Evolutionary conservation across 164 flowering plant genomes (phyloP), one percentile per base, ranked within the genome.

Genomic region (Santalum album): DNA sequence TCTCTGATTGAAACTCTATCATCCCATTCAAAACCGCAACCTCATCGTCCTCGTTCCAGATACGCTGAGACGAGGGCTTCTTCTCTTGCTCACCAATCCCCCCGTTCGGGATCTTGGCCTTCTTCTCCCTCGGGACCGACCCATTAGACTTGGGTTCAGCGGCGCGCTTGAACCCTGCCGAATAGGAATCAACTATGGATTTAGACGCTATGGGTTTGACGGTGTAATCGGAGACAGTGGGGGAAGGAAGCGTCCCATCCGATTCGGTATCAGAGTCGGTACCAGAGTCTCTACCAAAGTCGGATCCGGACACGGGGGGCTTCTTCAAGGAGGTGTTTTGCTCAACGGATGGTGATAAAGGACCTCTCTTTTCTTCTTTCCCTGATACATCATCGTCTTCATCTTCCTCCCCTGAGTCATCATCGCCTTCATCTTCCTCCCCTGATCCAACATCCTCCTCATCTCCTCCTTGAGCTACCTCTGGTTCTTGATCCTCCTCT

Each of bases 21-120:
- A 78, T 66, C 2, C 79, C 80, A 18, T 72, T 55, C 51, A 79
- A 21, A 0, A 82, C n/a, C 2, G 58, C 62, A 18, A 77, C 50
- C 47, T 79, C 84, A 50, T 79, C 87, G 7, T 73, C 78, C 35
- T 65, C 75, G 42, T 65, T 73, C 80, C 79, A 78, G 11, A 79
- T 6, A 44, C 60, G 43, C 20, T 40, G 67, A 17, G 58, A 51
- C 16, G 18, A 54, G 38, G 43, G 32, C 34, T 58, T 57, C 58
- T 34, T 51, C 6, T 54, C 49, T 7, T 52, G 60, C 1, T 38
- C 57, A 0, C 44, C 39, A 9, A 12, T 57, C 3, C 32, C 22
- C 19, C 7, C 17, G 50, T 35, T 39, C 51, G 23, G 53, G 29
- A 36, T 54, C 38, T 55, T 45, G 24, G 35, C 43, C 4, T 24